phyloP scores from a whole-genome alignment of 495 filamentous ascomycete species.

The Lepraria neglecta region DNA sequence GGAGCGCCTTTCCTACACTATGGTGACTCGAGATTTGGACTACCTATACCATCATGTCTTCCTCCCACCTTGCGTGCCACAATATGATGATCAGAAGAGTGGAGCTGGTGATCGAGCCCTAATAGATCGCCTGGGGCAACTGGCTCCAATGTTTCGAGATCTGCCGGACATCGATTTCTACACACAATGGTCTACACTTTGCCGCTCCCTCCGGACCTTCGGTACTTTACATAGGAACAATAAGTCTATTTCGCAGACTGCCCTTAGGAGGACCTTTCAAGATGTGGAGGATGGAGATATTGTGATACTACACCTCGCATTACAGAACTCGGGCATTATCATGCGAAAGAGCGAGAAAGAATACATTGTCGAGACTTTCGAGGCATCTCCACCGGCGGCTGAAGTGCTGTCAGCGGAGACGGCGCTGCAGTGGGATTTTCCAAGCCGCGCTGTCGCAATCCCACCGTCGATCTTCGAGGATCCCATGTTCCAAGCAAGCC shows the following conservation, averaged over 20 bases:
- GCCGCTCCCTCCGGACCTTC: constrained; percentile 6
- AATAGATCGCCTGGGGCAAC: neutral
- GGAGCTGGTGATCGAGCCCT: constrained; percentile 8
- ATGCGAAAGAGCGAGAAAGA: constrained; percentile 32
- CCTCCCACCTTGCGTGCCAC: constrained; percentile 52
- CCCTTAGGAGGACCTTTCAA: constrained; percentile 28
- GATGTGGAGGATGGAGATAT: constrained; percentile 10
- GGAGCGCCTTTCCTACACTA: no score
- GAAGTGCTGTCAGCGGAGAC: constrained; percentile 38
- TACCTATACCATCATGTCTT: constrained; percentile 49
- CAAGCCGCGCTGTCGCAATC: constrained; percentile 38
- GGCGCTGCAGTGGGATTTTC: constrained; percentile 46
- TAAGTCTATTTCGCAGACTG: constrained; percentile 21
- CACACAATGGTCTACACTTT: constrained; percentile 8
- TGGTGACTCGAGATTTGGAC: neutral
- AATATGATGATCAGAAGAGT: constrained; percentile 36
- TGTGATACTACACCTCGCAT: constrained; percentile 39
- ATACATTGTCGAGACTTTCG: constrained; percentile 51
- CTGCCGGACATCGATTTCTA: neutral
- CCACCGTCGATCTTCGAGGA: constrained; percentile 35
- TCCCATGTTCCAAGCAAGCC: constrained; percentile 39
- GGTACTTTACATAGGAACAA: constrained; percentile 6
- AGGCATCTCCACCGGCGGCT: constrained; percentile 47
- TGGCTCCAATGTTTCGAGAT: neutral
- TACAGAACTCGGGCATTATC: constrained; percentile 53